phyloP scores from a whole-genome alignment of 768 basidiomycete genomes.

The Termitomyces eurrhizus region DNA sequence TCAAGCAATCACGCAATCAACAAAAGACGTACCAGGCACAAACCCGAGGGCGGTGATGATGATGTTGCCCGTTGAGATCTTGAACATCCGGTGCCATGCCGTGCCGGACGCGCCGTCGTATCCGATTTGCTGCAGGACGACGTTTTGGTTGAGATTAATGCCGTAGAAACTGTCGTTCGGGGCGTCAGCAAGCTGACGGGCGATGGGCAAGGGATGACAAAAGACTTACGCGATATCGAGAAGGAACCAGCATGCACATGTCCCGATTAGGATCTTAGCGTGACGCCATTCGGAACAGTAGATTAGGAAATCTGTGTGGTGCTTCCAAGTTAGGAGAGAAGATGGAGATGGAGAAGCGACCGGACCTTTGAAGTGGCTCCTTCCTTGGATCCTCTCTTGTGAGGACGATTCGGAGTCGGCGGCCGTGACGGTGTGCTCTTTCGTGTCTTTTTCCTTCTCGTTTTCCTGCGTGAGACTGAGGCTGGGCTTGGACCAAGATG shows the following conservation, averaged over 20 bases:
- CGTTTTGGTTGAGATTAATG: conserved; percentile 68
- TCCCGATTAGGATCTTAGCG: conserved; percentile 62
- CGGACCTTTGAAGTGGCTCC: conserved; percentile 50
- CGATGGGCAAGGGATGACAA: not conserved
- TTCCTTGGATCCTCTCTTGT: conserved; percentile 11
- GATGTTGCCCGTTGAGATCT: conserved; percentile 61
- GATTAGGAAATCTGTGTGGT: conserved; percentile 45
- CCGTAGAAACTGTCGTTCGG: conserved; percentile 65
- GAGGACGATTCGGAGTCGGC: not conserved
- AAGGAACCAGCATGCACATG: conserved; percentile 69
- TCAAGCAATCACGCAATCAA: not conserved
- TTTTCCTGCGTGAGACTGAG: not conserved
- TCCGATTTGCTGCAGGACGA: conserved; percentile 72
- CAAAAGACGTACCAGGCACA: conserved; percentile 53
- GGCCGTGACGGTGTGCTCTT: not conserved
- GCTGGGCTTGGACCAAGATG: conserved; percentile 17
- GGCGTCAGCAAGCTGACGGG: not conserved
- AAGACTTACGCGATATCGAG: conserved; percentile 60
- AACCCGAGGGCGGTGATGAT: conserved; percentile 76
- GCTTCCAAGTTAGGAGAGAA: not conserved
- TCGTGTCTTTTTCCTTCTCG: not conserved
- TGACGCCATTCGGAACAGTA: conserved; percentile 79
- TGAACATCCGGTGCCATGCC: conserved; percentile 63
- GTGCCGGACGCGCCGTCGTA: conserved; percentile 55
- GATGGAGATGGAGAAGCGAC: not conserved